phyloP scores from a whole-genome alignment of 352 stramenopile genomes.

The Stephanocyclus meneghinianus region DNA sequence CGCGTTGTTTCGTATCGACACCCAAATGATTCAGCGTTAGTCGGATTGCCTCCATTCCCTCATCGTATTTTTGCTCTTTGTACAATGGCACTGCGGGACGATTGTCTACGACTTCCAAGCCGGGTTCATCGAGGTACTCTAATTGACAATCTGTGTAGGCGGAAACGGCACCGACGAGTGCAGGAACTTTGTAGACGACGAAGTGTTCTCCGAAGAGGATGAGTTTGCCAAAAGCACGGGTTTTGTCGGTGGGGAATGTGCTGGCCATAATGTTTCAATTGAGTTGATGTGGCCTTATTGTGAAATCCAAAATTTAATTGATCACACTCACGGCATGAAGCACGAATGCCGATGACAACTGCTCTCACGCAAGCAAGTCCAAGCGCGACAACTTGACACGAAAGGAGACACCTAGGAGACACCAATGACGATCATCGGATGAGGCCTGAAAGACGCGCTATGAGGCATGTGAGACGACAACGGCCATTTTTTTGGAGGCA shows the following conservation, averaged over 20 bases:
- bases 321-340: background rate
- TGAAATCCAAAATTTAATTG: conserved; percentile 4
- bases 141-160: conserved; percentile 77
- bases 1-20: conserved; percentile 55
- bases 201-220: conserved; percentile 85
- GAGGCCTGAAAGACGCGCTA: too few relatives aligned
- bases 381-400: too few relatives aligned
- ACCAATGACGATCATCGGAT: too few relatives aligned
- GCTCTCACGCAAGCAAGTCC: too few relatives aligned
- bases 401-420: too few relatives aligned
- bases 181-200: conserved; percentile 83
- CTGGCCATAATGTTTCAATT: conserved; percentile 22
- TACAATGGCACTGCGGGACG: conserved; percentile 80
- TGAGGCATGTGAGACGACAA: too few relatives aligned
- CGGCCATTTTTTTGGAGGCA: too few relatives aligned
- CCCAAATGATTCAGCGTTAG: conserved; percentile 78
- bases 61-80: conserved; percentile 81
- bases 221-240: conserved; percentile 79
- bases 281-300: background rate
- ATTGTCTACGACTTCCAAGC: conserved; percentile 77
- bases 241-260: conserved; percentile 50
- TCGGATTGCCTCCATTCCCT: conserved; percentile 70
- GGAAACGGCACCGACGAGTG: conserved; percentile 78
- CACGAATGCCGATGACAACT: too few relatives aligned
- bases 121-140: conserved; percentile 53